Evolutionary conservation across 2,329 filamentous ascomycete genomes (phyloP).

Genomic region (Drechslerella coelobrocha): DNA sequence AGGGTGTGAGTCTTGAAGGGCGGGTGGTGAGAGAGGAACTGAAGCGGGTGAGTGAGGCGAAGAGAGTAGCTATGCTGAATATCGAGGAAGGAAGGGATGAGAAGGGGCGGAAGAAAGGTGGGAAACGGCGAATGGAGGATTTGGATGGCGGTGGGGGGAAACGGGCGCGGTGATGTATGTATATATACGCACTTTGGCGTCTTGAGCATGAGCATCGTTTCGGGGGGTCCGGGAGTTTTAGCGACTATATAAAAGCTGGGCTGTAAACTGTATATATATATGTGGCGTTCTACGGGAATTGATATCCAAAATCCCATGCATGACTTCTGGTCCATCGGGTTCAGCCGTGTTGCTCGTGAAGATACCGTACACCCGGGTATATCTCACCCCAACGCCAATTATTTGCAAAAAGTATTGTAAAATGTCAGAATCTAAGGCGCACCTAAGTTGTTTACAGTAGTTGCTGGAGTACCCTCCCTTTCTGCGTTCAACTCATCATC

Average conservation of each 20-base stretch:
- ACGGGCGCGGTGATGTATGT: slow-evolving; percentile 56
- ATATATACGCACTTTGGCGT: slow-evolving; percentile 15
- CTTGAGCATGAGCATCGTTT: not conserved
- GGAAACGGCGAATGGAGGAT: slow-evolving; percentile 61
- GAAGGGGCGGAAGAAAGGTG: slow-evolving; percentile 70
- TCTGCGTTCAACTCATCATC: slow-evolving; percentile 18
- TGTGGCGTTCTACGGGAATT: too few relatives aligned
- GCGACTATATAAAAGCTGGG: too few relatives aligned
- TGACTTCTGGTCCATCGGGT: too few relatives aligned
- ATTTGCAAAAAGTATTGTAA: not conserved
- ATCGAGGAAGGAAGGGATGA: slow-evolving; percentile 93
- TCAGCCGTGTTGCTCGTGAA: too few relatives aligned
- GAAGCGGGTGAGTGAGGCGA: slow-evolving; percentile 93
- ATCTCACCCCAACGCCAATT: slow-evolving; percentile 5
- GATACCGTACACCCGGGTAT: not conserved
- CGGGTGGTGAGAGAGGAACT: slow-evolving; percentile 83
- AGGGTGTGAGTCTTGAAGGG: slow-evolving; percentile 91
- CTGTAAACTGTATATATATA: too few relatives aligned
- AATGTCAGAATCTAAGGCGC: slow-evolving; percentile 4
- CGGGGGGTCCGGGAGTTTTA: not conserved
- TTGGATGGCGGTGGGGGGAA: slow-evolving; percentile 61
- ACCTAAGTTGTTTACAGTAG: slow-evolving; percentile 10
- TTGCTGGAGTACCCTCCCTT: slow-evolving; percentile 15
- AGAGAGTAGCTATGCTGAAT: slow-evolving; percentile 85
- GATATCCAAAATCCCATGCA: too few relatives aligned